A percentile compares a stretch with the other conserved stretches of the same genome.
Evolutionary conservation across 129 eudicot genomes (phyloP).

Genomic region (Mikania micrantha): DNA sequence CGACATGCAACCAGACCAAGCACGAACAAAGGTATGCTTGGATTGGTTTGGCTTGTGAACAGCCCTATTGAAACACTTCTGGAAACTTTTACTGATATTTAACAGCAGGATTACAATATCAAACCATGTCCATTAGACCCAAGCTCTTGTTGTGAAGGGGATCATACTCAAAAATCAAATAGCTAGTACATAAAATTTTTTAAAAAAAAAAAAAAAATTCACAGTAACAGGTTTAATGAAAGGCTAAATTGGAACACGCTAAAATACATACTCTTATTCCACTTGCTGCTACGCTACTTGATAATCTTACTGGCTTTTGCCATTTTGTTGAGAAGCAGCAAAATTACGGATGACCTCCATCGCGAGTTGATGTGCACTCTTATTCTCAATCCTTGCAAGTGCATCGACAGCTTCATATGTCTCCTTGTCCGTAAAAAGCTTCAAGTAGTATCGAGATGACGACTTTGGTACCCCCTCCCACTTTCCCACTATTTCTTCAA

Average conservation of each 20-base stretch:
- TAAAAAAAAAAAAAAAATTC: too few species aligned
- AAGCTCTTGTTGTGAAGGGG: too few species aligned
- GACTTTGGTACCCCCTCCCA: conserved; percentile 73
- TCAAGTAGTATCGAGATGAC: conserved; percentile 48
- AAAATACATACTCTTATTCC: conserved; percentile 25
- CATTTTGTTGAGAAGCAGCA: conserved; percentile 76
- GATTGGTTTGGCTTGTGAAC: too few species aligned
- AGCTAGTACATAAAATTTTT: too few species aligned
- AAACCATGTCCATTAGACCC: too few species aligned
- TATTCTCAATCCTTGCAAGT: conserved; percentile 68
- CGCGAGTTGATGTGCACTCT: conserved; percentile 82
- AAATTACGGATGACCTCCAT: conserved; percentile 80
- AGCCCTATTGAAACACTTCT: too few species aligned
- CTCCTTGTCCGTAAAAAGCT: conserved; percentile 72
- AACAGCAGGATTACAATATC: too few species aligned
- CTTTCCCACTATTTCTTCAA: conserved; percentile 67
- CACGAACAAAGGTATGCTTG: too few species aligned
- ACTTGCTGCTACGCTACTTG: neutral
- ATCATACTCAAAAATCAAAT: too few species aligned
- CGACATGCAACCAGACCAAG: too few species aligned
- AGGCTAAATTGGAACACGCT: conserved; percentile 18
- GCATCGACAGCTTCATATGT: conserved; percentile 71
- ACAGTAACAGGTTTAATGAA: conserved; percentile 29
- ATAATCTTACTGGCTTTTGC: conserved; percentile 41
- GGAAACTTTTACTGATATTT: too few species aligned